Base-by-base conservation (phyloP, 805 yeast species). In the Candida arabinofermentans region DNA sequence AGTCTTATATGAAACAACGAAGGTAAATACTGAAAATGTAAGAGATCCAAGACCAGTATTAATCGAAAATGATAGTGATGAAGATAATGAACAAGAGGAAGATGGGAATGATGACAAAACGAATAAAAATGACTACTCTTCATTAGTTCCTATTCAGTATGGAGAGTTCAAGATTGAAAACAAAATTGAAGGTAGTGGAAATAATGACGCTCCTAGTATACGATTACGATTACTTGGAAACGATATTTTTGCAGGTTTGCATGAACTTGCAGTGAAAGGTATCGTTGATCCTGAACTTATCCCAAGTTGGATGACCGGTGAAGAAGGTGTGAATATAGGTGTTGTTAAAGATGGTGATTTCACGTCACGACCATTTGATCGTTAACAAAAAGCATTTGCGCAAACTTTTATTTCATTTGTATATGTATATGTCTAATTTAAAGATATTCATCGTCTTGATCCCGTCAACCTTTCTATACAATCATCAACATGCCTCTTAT, bases 281-380 rank as follows among this genome's bases (percentile, higher is more conserved):
- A 52, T 71, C 0, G 61, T 81, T 2, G 73, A 83, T 49, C 73
- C 84, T 0, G 64, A 70, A n/a, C 65, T 50, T 0, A 62, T 84
- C 13, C 95, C 96, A 1, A 74, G 79, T 24, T 86, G 89, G 90
- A 59, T 86, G 24, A 79, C 90, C 4, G 95, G 95, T 2, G 88
- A 85, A 57, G 81, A 81, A 46, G 83, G 85, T 0, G 51, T 61
- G 1, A 62, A 64, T 31, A 65, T 74, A 27, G 89, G 89, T 0
- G 52, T 47, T 0, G 61, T 76, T 4, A 54, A 52, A 23, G 61
- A 72, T 43, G 76, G 76, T 0, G 54, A 48, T 34, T 66, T 65
- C 30, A 41, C 40, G 19, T 50, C 48, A 21, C 42, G 34, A 23
- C 21, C 37, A 17, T 34, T 30, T 22, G 23, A 29, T 8, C 33